Evolutionary conservation across 352 stramenopile species (phyloP).

Genomic region (Phytophthora sansomeana): DNA sequence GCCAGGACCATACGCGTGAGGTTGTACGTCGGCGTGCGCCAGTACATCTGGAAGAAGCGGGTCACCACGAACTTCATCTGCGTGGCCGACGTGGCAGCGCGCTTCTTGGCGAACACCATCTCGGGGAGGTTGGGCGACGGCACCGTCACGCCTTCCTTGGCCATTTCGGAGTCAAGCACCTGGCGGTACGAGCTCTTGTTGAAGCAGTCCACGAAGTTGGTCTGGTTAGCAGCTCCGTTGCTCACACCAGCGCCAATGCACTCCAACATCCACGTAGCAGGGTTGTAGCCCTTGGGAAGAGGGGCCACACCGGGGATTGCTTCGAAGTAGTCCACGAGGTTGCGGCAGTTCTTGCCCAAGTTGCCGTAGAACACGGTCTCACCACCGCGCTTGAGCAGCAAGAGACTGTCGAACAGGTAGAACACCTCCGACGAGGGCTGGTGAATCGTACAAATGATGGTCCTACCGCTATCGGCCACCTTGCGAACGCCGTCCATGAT

Average conservation of each 20-base stretch:
- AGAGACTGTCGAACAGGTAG: slow-evolving; percentile 77
- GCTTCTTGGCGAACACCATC: slow-evolving; percentile 40
- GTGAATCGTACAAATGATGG: slow-evolving; percentile 90
- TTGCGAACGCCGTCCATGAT: slow-evolving; percentile 34
- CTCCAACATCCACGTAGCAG: slow-evolving; percentile 87
- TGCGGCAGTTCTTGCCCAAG: slow-evolving; percentile 35
- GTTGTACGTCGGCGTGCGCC: slow-evolving; percentile 75
- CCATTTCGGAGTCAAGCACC: slow-evolving; percentile 18
- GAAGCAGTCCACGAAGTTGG: slow-evolving; percentile 37
- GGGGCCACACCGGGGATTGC: slow-evolving; percentile 43
- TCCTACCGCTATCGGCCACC: slow-evolving; percentile 18
- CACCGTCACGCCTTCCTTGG: slow-evolving; percentile 32
- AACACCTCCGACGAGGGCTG: slow-evolving; percentile 86
- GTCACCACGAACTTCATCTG: slow-evolving; percentile 42
- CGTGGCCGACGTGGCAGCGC: slow-evolving; percentile 26
- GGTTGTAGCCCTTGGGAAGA: slow-evolving; percentile 42
- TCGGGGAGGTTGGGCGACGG: slow-evolving; percentile 33
- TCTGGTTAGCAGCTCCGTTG: slow-evolving; percentile 5
- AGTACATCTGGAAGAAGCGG: slow-evolving; percentile 48
- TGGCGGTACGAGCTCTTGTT: slow-evolving; percentile 33
- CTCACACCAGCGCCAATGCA: slow-evolving; percentile 49
- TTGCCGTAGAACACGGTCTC: slow-evolving; percentile 48
- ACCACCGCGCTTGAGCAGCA: slow-evolving; percentile 67
- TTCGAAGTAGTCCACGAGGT: slow-evolving; percentile 31
- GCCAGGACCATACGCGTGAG: slow-evolving; percentile 66